Base-by-base conservation (phyloP, 768 basidiomycete genomes). In the Podaxis pistillaris region DNA sequence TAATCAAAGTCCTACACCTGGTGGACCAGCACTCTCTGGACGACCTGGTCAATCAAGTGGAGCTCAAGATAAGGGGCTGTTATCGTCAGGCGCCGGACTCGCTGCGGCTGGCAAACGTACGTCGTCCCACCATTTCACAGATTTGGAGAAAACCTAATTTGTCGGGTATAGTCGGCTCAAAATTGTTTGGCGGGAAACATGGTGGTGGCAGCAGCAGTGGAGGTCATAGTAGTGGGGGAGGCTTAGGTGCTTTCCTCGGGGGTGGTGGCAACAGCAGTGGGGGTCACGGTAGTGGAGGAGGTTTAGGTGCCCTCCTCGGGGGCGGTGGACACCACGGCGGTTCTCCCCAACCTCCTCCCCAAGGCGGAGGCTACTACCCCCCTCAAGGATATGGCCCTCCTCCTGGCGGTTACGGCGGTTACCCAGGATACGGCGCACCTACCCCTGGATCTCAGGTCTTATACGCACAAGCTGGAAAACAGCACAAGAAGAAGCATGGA, bases 401-500 rank as follows among this genome's bases (percentile, higher is more conserved):
- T 46, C 41, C 56, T 46, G 36, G 38, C 22, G 54, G 54, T 3
- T 55, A 56, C 44, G 58, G 58, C 26, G 60, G 53, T 62, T 13
- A 61, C 64, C 33, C 17, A 37, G 54, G 54, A n/a, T 36, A 38
- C 5, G 54, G 54, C 19, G 6, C n/a, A 13, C 37, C 36, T n/a
- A 6, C n/a, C 15, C 52, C 52, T 36, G 28, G 12, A 28, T 79
- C 76, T 38, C 76, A 71, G 47, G 72, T 72, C 11, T 69, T 74
- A 1, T 79, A 81, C 41, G 58, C 17, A 12, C 30, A 30, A 44
- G 24, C 50, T 5, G 44, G 44, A 33, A 47, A 44, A 46, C 71
- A 78, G 51, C 70, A 75, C 50, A 76, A 70, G 44, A 78, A 75
- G 8, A 78, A 81, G 71, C 83, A 78, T 68, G 73, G 71, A 6